These are phyloP conservation scores for Chytriomyces sp. DNA, from an alignment of 192 early-diverging fungal species.

Conservation along the genomic window DNA sequence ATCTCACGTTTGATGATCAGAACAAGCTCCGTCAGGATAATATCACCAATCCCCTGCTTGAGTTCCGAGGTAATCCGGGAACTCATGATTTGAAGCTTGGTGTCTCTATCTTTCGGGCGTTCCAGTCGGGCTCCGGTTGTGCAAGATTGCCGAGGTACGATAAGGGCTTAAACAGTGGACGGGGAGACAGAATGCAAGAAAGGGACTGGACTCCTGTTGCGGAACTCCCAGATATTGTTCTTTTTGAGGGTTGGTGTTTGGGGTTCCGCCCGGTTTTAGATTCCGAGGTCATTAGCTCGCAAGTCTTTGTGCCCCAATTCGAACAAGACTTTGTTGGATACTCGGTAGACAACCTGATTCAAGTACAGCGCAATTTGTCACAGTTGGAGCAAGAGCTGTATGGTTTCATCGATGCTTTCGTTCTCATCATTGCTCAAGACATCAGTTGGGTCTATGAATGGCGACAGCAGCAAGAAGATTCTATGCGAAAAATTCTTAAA, in stretches of 20 bases:
- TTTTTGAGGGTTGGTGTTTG: slow-evolving; percentile 93
- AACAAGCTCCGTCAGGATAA: slow-evolving; percentile 40
- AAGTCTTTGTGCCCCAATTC: neutral
- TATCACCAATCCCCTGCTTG: slow-evolving; percentile 69
- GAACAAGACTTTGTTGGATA: slow-evolving; percentile 24
- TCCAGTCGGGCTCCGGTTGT: slow-evolving; percentile 39
- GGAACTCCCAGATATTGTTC: slow-evolving; percentile 72
- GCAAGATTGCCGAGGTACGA: slow-evolving; percentile 77
- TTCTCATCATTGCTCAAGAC: slow-evolving; percentile 67
- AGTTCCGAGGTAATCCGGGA: slow-evolving; percentile 81
- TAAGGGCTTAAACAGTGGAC: slow-evolving; percentile 74
- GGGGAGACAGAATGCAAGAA: slow-evolving; percentile 73
- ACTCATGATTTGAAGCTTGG: slow-evolving; percentile 84
- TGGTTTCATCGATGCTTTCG: slow-evolving; percentile 72
- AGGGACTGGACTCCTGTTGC: slow-evolving; percentile 58
- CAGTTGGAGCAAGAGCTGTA: slow-evolving; percentile 42
- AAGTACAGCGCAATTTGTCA: slow-evolving; percentile 2
- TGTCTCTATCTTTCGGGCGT: slow-evolving; percentile 45
- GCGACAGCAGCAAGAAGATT: slow-evolving; percentile 85
- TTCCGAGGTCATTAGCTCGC: neutral
- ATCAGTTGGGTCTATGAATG: slow-evolving; percentile 76
- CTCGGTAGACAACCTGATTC: slow-evolving; percentile 40
- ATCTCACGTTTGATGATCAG: slow-evolving; percentile 74
- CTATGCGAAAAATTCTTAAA: slow-evolving; percentile 40
- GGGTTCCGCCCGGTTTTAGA: slow-evolving; percentile 61